These are phyloP conservation scores for Fraxinus quadrangulata DNA, from an alignment of 257 asterid genomes.

Conservation along the genomic window DNA sequence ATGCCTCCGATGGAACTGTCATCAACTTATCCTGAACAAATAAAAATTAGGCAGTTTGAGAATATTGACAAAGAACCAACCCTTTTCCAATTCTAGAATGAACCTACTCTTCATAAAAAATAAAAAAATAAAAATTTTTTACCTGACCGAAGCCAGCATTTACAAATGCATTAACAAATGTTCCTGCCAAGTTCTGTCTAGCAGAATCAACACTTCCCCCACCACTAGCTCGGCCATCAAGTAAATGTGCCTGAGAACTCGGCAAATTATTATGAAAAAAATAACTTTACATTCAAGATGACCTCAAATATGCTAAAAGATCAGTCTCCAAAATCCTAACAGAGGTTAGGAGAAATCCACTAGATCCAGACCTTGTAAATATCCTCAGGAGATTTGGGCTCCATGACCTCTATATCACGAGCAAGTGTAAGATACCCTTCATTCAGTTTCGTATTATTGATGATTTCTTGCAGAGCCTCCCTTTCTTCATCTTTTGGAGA, in stretches of 20 bases:
- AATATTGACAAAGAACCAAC: neutral
- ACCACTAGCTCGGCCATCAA: slow-evolving; percentile 90
- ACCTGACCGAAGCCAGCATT: slow-evolving; percentile 99
- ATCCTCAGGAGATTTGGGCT: slow-evolving; percentile 95
- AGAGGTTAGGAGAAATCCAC: slow-evolving; percentile 1
- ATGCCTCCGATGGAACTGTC: slow-evolving; percentile 81
- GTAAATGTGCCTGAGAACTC: slow-evolving; percentile 73
- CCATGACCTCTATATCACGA: slow-evolving; percentile 99
- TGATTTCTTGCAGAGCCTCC: slow-evolving; percentile 72
- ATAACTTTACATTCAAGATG: neutral
- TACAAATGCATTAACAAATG: slow-evolving; percentile 96
- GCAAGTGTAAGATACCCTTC: slow-evolving; percentile 98
- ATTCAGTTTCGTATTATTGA: slow-evolving; percentile 73
- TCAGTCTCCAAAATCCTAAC: neutral
- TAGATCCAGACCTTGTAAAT: slow-evolving; percentile 71
- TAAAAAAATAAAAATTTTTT: neutral
- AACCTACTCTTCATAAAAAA: neutral
- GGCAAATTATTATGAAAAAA: neutral
- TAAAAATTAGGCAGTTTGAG: neutral
- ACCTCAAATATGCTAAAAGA: neutral
- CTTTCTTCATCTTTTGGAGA: slow-evolving; percentile 66
- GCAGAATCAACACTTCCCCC: slow-evolving; percentile 96
- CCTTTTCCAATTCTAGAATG: neutral
- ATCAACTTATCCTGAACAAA: slow-evolving; percentile 83
- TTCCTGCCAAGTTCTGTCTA: slow-evolving; percentile 93